phyloP scores from a whole-genome alignment of 208 protist species.

The Strigomonas galati region DNA sequence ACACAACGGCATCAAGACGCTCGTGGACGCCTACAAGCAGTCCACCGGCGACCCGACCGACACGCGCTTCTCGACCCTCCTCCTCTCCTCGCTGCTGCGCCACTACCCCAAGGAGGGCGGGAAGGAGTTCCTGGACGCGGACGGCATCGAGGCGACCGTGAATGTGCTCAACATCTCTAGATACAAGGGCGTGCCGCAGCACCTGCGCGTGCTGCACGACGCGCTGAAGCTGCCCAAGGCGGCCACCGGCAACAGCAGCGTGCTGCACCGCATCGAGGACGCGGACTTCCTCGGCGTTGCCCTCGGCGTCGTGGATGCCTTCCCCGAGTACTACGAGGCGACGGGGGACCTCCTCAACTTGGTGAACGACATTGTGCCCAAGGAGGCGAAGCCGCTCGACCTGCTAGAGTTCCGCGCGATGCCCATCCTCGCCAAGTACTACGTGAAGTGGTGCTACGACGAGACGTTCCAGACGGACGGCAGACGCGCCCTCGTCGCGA shows the following conservation, averaged over 20 bases:
- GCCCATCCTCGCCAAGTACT: slow-evolving; percentile 85
- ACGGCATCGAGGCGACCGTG: slow-evolving; percentile 71
- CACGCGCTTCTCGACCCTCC: slow-evolving; percentile 77
- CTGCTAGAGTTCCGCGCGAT: slow-evolving; percentile 84
- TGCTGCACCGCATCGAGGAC: slow-evolving; percentile 59
- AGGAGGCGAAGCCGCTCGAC: slow-evolving; percentile 53
- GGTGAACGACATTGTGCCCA: slow-evolving; percentile 55
- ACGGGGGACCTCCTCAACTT: slow-evolving; percentile 55
- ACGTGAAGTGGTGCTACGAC: slow-evolving; percentile 78
- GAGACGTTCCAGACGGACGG: slow-evolving; percentile 74
- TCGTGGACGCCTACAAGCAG: slow-evolving; percentile 80
- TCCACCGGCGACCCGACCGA: slow-evolving; percentile 84
- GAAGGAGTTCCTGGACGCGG: slow-evolving; percentile 73
- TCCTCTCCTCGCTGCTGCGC: slow-evolving; percentile 85
- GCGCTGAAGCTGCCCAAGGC: slow-evolving; percentile 55
- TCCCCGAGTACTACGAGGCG: slow-evolving; percentile 85
- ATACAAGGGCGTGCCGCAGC: slow-evolving; percentile 88
- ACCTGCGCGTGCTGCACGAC: slow-evolving; percentile 82
- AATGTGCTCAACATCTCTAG: slow-evolving; percentile 79
- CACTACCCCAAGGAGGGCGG: slow-evolving; percentile 78
- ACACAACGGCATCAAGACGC: slow-evolving; percentile 55
- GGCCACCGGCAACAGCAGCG: slow-evolving; percentile 26
- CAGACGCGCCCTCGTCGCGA: slow-evolving; percentile 46
- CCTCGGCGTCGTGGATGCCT: slow-evolving; percentile 76
- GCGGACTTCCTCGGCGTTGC: slow-evolving; percentile 79